These are phyloP conservation scores for Rutstroemia sp. DNA, from an alignment of 2,329 filamentous ascomycete species.

Conservation along the genomic window DNA sequence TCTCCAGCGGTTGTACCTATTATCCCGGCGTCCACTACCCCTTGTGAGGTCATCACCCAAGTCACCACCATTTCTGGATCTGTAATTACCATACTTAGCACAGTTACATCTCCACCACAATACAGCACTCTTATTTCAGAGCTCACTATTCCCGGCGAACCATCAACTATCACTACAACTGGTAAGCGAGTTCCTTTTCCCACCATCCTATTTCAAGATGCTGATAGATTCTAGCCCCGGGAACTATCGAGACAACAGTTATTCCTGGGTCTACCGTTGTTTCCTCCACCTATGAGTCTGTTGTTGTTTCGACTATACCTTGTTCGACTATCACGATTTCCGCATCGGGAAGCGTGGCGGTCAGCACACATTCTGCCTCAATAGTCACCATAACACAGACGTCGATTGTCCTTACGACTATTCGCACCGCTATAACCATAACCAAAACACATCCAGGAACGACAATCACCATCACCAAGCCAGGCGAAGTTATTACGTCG, in stretches of 20 bases:
- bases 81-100: not conserved
- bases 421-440: not conserved
- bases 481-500: not conserved
- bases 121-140: not conserved
- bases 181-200: not conserved
- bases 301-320: not conserved
- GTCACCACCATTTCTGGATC: not conserved
- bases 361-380: not conserved
- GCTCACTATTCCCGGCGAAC: not conserved
- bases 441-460: not conserved
- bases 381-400: not conserved
- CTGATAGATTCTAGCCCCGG: not conserved
- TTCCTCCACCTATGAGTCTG: not conserved
- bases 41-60: not conserved
- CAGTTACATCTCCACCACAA: not conserved
- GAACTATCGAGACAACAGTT: not conserved
- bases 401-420: not conserved
- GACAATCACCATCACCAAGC: not conserved
- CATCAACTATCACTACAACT: not conserved
- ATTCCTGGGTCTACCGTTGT: slow-evolving; percentile 2
- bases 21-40: not conserved
- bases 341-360: not conserved
- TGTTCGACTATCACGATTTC: not conserved
- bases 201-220: not conserved
- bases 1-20: not conserved